These are phyloP conservation scores for Nemania diffusa DNA, from an alignment of 2,329 filamentous ascomycete genomes.

Conservation along the genomic window DNA sequence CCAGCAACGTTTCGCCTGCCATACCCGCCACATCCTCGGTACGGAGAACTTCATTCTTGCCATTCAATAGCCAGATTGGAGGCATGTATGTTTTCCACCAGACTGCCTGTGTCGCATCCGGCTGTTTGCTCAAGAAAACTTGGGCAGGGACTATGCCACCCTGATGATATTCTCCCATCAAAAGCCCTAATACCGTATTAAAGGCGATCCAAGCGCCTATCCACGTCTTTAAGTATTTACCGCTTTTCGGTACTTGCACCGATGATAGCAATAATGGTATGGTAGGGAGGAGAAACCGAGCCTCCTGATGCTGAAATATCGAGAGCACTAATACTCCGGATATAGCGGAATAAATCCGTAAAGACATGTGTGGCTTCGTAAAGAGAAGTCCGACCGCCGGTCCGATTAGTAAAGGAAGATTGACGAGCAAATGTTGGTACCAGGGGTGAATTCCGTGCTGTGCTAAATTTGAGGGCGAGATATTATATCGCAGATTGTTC, in stretches of 20 bases:
- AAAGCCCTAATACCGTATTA: conserved; percentile 72
- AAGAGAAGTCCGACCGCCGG: conserved; percentile 73
- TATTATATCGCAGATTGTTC: conserved; percentile 83
- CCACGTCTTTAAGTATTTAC: conserved; percentile 64
- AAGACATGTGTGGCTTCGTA: conserved; percentile 64
- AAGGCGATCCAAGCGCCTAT: conserved; percentile 73
- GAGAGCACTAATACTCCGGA: conserved; percentile 77
- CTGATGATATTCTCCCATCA: conserved; percentile 87
- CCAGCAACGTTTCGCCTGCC: conserved; percentile 68
- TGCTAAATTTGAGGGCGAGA: conserved; percentile 74
- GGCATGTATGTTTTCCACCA: conserved; percentile 92
- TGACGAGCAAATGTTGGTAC: conserved; percentile 79
- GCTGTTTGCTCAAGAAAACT: conserved; percentile 76
- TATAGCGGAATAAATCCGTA: conserved; percentile 77
- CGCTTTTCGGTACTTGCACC: conserved; percentile 70
- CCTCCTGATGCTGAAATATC: conserved; percentile 81
- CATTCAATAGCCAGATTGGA: conserved; percentile 81
- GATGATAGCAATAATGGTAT: conserved; percentile 82
- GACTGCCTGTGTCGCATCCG: conserved; percentile 74
- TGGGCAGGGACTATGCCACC: conserved; percentile 81
- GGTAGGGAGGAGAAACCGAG: conserved; percentile 79
- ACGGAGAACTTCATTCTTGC: conserved; percentile 75
- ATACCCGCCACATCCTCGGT: conserved; percentile 81
- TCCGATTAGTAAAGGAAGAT: conserved; percentile 77
- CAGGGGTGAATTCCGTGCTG: conserved; percentile 81